Base-by-base conservation (phyloP, 2,329 filamentous ascomycete species). In the Trichoderma atroviride region DNA sequence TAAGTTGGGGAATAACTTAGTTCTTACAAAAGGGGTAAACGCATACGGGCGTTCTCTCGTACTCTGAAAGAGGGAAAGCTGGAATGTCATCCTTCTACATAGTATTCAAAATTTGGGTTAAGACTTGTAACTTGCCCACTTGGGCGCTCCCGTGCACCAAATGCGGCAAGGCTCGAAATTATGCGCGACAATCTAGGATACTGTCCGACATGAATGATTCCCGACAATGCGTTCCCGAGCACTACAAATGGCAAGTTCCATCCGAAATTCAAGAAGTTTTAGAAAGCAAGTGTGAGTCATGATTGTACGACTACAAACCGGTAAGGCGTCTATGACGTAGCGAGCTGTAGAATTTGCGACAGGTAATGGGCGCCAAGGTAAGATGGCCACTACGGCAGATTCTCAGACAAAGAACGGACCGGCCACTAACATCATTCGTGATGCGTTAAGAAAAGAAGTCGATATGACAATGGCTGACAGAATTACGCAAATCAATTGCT, bases 391-490 rank as follows among this genome's bases (percentile, higher is more conserved):
- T 16, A 40, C 5, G 6, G 37, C 37, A 40, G 16, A 40, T 19
- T 40, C 14, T 19, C 35, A 5, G 13, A 37, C 4, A 37, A 16
- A 37, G 35, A 19, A 40, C 2, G 16, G 37, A 5, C 5, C 7
- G 6, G 40, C 40, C 7, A 9, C 40, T 5, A n/a, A 43, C 40
- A n/a, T 5, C 3, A 19, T 3, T 43, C 40, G 19, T n/a, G 40
- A n/a, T 19, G 16, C n/a, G 19, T 43, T n/a, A 6, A 19, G 14
- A 40, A 19, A 40, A n/a, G 19, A 1, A 10, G 40, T 43, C 19
- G 40, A 3, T n/a, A 43, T 19, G n/a, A 10, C 7, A 0, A 6
- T 10, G 7, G 5, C 4, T n/a, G 3, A n/a, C 3, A 4, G 3
- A 43, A 7, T n/a, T n/a, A n/a, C 5, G 3, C 5, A 19, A 43